Conservation (phyloP, 257 asterid species). For the Paulownia fortunei region DNA sequence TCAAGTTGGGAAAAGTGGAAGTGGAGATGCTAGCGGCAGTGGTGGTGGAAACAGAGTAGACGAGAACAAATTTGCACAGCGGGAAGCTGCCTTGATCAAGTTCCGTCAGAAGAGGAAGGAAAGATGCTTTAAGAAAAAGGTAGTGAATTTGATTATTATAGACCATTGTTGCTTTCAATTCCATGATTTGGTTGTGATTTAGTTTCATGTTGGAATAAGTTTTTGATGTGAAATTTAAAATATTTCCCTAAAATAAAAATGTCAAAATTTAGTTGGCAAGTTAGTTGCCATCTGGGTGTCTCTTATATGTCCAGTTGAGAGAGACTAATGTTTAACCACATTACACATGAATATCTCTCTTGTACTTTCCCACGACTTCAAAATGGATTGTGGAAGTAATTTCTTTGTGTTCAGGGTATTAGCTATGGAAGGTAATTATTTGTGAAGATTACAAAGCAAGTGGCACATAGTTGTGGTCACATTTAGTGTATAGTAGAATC, state of each 20-base stretch:
- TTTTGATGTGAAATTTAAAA: not conserved
- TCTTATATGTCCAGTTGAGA: not conserved
- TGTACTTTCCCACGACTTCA: too few species aligned
- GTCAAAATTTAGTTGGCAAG: not conserved
- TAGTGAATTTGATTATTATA: slow-evolving; percentile 26
- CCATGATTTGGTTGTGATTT: slow-evolving; percentile 5
- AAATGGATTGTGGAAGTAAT: too few species aligned
- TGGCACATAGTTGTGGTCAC: not conserved
- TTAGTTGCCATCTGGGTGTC: slow-evolving; percentile 11
- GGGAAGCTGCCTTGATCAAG: slow-evolving; percentile 76
- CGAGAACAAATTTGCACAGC: slow-evolving; percentile 56
- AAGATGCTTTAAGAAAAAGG: slow-evolving; percentile 78
- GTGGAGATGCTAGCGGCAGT: slow-evolving; percentile 58
- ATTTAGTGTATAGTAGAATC: not conserved
- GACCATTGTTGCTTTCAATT: not conserved
- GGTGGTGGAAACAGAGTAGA: slow-evolving; percentile 58
- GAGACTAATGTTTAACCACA: not conserved
- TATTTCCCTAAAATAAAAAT: not conserved
- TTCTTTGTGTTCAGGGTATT: not conserved
- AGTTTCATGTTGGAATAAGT: slow-evolving; percentile 21
- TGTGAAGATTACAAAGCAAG: not conserved
- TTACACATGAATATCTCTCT: not conserved
- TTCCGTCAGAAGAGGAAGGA: slow-evolving; percentile 76
- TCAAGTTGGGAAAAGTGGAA: slow-evolving; percentile 63
- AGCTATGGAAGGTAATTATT: not conserved